Percentiles rank a stretch among this genome's conserved stretches.
These are phyloP conservation scores for Zygosaccharomyces bisporus DNA, from an alignment of 805 yeast genomes.

Conservation along the genomic window DNA sequence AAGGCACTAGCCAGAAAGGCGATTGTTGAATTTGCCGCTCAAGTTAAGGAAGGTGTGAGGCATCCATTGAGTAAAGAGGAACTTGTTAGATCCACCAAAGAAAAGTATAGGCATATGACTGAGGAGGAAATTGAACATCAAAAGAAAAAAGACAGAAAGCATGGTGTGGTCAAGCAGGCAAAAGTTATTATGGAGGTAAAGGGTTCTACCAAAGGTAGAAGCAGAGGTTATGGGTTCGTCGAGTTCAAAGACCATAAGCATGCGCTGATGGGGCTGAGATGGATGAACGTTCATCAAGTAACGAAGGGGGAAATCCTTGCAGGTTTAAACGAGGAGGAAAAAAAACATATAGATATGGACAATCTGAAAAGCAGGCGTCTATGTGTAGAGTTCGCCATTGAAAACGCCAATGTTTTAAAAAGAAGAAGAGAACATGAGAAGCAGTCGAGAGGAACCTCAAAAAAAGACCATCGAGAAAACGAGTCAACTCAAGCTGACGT, in stretches of 20 bases:
- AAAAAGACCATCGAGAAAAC: constrained; percentile 29
- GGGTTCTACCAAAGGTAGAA: constrained; percentile 79
- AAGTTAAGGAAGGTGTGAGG: constrained; percentile 68
- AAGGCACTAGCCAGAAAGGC: constrained; percentile 94
- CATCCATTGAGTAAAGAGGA: constrained; percentile 91
- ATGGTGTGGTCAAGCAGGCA: constrained; percentile 90
- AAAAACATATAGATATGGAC: constrained; percentile 51
- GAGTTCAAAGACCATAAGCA: constrained; percentile 88
- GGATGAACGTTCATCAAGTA: constrained; percentile 93
- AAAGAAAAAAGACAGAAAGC: constrained; percentile 62
- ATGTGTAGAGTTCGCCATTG: constrained; percentile 93
- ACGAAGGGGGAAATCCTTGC: constrained; percentile 62
- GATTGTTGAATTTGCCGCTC: constrained; percentile 88
- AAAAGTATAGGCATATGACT: constrained; percentile 45
- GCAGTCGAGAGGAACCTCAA: constrained; percentile 38
- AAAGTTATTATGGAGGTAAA: constrained; percentile 91
- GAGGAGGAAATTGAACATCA: constrained; percentile 38
- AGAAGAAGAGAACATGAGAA: constrained; percentile 73
- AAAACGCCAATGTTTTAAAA: constrained; percentile 88
- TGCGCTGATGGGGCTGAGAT: constrained; percentile 94
- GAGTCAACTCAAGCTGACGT: constrained; percentile 21
- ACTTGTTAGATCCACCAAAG: constrained; percentile 68
- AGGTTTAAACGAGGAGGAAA: constrained; percentile 69
- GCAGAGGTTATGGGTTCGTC: constrained; percentile 94
- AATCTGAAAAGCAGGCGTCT: constrained; percentile 63